Evolutionary conservation across 164 flowering plant genomes (phyloP), one percentile per base, ranked within the genome.

Genomic region (Santalum album): DNA sequence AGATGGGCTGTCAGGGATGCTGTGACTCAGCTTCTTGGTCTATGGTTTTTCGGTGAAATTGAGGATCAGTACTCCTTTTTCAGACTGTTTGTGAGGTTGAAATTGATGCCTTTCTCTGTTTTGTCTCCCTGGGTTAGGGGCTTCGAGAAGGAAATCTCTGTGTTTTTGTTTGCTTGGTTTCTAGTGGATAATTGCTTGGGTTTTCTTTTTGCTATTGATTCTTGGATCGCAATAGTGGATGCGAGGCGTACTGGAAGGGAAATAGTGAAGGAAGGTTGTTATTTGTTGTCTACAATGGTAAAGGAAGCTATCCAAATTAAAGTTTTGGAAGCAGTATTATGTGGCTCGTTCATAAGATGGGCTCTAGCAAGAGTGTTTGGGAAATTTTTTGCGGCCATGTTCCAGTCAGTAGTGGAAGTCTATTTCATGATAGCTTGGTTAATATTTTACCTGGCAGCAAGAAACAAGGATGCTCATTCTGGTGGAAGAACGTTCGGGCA

Each of bases 1-100:
- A 77, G 81, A 58, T 94, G 97, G 99, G 96, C 96, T 1, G 83
- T 90, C 27, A 75, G 95, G 64, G 99, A 90, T 61, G 97, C 96
- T 1, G 52, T 94, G 58, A 80, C 95, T 2, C 97, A 94, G 75
- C 59, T 94, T 21, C 74, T 94, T 12, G 97, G 96, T 3, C 59
- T 94, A 54, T 87, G 84, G 81, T 86, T 72, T 62, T 94, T 94
- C 24, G 87, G 96, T 6, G 97, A 90, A 53, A 69, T 94, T 60
- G 88, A 90, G 27, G 95, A 94, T 61, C 96, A 87, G 65, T 78
- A 81, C 58, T 77, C 83, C 2, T 78, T 94, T 55, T 82, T 94
- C 29, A 86, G 81, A 69, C 72, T 94, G 27, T 80, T 94, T 72
- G 75, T 94, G 66, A 79, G 87, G 55, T 74, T 90, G 63, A 94